Evolutionary conservation across 306 rosid genomes (phyloP).

Genomic region (Pterocarpus santalinus): DNA sequence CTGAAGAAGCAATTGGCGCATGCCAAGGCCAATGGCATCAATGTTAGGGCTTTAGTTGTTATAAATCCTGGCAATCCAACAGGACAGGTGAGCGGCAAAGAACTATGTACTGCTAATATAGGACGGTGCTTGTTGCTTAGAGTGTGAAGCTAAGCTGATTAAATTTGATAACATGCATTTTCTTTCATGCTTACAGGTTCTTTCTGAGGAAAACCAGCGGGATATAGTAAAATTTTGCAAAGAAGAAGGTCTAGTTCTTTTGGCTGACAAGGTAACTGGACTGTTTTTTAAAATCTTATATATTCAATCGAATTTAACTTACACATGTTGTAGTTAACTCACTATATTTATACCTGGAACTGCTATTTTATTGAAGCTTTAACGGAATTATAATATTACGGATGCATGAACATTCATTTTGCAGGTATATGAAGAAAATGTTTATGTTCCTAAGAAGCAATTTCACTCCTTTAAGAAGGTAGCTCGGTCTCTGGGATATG

Average conservation of each 20-base stretch:
- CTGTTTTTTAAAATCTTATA: conserved; percentile 12
- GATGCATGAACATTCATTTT: conserved; percentile 19
- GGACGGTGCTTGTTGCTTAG: too few species aligned
- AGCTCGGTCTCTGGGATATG: conserved; percentile 82
- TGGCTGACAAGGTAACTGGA: conserved; percentile 90
- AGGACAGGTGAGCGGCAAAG: too few species aligned
- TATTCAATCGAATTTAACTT: background rate
- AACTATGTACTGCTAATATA: too few species aligned
- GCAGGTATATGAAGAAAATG: conserved; percentile 91
- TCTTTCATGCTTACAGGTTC: too few species aligned
- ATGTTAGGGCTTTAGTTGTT: conserved; percentile 72
- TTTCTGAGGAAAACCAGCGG: too few species aligned
- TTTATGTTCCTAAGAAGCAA: conserved; percentile 80
- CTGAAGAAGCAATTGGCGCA: conserved; percentile 76
- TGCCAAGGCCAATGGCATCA: conserved; percentile 86
- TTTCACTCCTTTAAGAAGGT: conserved; percentile 91
- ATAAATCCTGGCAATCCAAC: too few species aligned
- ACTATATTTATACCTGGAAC: background rate
- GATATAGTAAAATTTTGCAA: too few species aligned
- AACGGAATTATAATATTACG: background rate
- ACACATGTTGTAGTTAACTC: background rate
- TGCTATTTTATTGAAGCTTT: too few species aligned
- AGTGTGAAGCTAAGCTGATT: too few species aligned
- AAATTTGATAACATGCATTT: too few species aligned
- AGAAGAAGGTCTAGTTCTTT: conserved; percentile 82